Evolutionary conservation across 257 asterid genomes (phyloP).

Genomic region (Rehmannia glutinosa): DNA sequence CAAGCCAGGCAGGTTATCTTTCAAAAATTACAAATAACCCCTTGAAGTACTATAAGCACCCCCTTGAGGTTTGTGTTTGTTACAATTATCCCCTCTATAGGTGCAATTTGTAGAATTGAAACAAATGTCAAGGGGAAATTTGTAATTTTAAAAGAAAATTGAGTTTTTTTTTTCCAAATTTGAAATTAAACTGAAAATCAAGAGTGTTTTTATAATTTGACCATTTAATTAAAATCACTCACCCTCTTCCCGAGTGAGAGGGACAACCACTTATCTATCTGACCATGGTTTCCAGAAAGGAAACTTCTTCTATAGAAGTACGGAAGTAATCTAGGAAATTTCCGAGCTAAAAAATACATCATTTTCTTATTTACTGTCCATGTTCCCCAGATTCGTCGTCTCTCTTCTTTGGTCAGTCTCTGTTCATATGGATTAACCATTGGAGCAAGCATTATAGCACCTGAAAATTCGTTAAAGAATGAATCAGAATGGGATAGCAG

Average conservation of each 20-base stretch:
- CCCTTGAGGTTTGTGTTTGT: too few species aligned
- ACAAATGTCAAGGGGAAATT: too few species aligned
- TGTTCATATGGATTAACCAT: constrained; percentile 91
- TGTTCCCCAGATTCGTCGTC: constrained; percentile 67
- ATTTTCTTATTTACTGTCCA: constrained; percentile 64
- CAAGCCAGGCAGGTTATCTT: too few species aligned
- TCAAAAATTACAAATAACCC: too few species aligned
- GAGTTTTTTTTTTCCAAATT: too few species aligned
- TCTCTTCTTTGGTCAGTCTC: constrained; percentile 69
- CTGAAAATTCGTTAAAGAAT: constrained; percentile 37
- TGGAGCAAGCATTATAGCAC: constrained; percentile 92
- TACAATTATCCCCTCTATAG: too few species aligned
- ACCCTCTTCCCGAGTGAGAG: constrained; percentile 67
- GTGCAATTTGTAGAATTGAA: too few species aligned
- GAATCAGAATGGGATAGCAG: constrained; percentile 6
- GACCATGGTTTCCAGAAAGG: constrained; percentile 78
- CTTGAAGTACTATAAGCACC: too few species aligned
- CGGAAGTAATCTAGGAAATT: constrained; percentile 67
- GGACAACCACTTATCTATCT: constrained; percentile 58
- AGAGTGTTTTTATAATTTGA: too few species aligned
- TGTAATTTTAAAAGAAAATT: too few species aligned
- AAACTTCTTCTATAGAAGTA: constrained; percentile 66
- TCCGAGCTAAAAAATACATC: constrained; percentile 64
- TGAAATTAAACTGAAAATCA: too few species aligned
- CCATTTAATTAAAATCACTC: constrained; percentile 31